phyloP scores from a whole-genome alignment of 1,284 basidiomycete species.

The Cryptococcus hybrid region DNA sequence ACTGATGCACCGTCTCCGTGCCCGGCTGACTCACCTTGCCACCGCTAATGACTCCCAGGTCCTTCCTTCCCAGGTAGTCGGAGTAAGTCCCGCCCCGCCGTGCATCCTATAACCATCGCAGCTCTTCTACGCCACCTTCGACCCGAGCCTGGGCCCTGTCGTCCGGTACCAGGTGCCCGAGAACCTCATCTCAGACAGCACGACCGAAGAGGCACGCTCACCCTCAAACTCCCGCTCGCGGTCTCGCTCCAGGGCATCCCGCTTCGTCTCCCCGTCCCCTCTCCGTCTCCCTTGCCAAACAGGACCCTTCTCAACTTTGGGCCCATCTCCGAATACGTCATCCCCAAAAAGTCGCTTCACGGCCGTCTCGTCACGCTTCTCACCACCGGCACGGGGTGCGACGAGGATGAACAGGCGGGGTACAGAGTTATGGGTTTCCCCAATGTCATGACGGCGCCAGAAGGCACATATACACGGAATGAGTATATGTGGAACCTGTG shows the following conservation, averaged over 20 bases:
- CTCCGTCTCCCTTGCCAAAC: background rate
- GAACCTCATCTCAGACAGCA: constrained; percentile 42
- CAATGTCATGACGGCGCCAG: constrained; percentile 59
- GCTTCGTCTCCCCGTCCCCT: constrained; percentile 1
- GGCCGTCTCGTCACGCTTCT: constrained; percentile 74
- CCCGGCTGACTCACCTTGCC: background rate
- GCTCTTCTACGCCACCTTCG: constrained; percentile 52
- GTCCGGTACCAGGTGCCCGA: constrained; percentile 50
- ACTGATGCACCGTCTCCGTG: background rate
- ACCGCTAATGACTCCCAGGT: constrained; percentile 33
- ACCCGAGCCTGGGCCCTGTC: constrained; percentile 44
- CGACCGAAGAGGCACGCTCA: constrained; percentile 16
- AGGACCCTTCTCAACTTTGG: constrained; percentile 78
- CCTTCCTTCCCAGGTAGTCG: constrained; percentile 49
- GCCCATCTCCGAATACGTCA: constrained; percentile 89
- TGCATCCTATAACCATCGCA: constrained; percentile 9
- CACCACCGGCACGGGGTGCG: constrained; percentile 48
- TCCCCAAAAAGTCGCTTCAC: constrained; percentile 79
- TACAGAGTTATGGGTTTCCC: constrained; percentile 88
- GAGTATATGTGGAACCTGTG: constrained; percentile 95
- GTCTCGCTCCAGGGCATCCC: constrained; percentile 23
- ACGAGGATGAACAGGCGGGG: constrained; percentile 24
- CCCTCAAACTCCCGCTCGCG: constrained; percentile 20
- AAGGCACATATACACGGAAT: constrained; percentile 69
- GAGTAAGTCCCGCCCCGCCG: constrained; percentile 26